Percentiles rank a stretch among this genome's conserved stretches.
Conservation (phyloP, 805 yeast genomes). For the Saturnispora halmiae region DNA sequence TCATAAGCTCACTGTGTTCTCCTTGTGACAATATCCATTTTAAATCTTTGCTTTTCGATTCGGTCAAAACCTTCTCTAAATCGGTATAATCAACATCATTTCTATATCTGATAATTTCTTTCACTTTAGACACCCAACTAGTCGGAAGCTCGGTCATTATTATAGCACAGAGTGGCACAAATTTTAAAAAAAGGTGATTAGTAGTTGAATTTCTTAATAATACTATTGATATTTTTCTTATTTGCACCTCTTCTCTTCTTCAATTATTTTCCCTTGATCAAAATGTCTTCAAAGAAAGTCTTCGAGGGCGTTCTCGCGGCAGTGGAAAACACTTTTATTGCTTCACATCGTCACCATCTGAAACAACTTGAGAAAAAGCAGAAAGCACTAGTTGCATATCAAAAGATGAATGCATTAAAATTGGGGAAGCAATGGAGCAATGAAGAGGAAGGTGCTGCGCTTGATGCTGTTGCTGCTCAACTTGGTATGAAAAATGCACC, state of each 20-base stretch:
- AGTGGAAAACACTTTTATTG: constrained; percentile 31
- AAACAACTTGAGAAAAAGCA: constrained; percentile 36
- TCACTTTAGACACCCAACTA: background rate
- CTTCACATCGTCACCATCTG: constrained; percentile 31
- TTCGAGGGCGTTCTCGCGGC: constrained; percentile 24
- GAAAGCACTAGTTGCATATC: constrained; percentile 39
- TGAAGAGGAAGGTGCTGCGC: constrained; percentile 28
- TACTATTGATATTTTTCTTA: too few species aligned
- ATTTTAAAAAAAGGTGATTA: background rate
- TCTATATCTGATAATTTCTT: background rate
- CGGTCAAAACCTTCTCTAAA: background rate
- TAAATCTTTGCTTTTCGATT: background rate
- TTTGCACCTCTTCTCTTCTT: background rate
- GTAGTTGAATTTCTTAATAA: too few species aligned
- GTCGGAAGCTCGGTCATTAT: constrained; percentile 1
- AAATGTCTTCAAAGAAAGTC: constrained; percentile 9
- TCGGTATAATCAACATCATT: background rate
- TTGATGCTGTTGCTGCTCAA: constrained; percentile 27
- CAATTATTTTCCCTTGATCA: background rate
- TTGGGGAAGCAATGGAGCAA: constrained; percentile 29
- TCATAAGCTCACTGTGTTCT: constrained; percentile 19
- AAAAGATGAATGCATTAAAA: constrained; percentile 36
- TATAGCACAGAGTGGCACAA: background rate
- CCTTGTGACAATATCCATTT: background rate
- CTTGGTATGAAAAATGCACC: constrained; percentile 23